Base-by-base conservation (phyloP, 192 early-diverging fungal species). In the Chytriomyces confervae region DNA sequence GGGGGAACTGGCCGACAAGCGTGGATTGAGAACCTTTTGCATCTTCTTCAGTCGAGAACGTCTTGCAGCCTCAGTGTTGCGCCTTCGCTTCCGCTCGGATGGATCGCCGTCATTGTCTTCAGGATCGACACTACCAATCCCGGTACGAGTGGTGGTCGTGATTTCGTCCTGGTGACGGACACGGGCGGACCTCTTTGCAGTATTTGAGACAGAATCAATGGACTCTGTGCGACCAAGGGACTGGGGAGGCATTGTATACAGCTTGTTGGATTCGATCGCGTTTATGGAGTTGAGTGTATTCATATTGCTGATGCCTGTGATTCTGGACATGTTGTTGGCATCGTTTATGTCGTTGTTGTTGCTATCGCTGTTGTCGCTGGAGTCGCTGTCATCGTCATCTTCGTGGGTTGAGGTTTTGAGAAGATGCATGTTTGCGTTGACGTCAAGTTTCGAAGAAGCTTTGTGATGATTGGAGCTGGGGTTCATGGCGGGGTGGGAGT, bases 21-120 rank as follows among this genome's bases (percentile, higher is more conserved):
- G 36, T 4, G 24, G 24, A 0, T 27, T 27, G 24, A 27, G n/a
- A 89, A 97, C 92, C 79, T 88, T 89, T 79, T 91, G 89, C 44
- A 94, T 84, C 87, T 97, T 97, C 79, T 92, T 90, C 78, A 91
- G 87, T 43, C 95, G 91, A 50, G 94, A 95, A 66, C 95, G 89
- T 57, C 95, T 91, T 3, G 95, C 95, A 6, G 95, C 94, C 79
- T 96, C 95, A 3, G 95, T 97, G 85, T 97, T 81, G n/a, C 80
- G 53, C 11, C 44, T n/a, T 18, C 80, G 20, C 61, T 79, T 79
- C 1, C 50, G 10, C 43, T 20, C 74, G 50, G 63, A 36, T 13
- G 74, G 24, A 50, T 76, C 64, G 53, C 20, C 53, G 74, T 76
- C 74, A n/a, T 64, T 64, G 64, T 66, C 63, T 36, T 48, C 72